These are phyloP conservation scores for Westerdykella sp. DNA, from an alignment of 2,329 filamentous ascomycete genomes.

Conservation along the genomic window DNA sequence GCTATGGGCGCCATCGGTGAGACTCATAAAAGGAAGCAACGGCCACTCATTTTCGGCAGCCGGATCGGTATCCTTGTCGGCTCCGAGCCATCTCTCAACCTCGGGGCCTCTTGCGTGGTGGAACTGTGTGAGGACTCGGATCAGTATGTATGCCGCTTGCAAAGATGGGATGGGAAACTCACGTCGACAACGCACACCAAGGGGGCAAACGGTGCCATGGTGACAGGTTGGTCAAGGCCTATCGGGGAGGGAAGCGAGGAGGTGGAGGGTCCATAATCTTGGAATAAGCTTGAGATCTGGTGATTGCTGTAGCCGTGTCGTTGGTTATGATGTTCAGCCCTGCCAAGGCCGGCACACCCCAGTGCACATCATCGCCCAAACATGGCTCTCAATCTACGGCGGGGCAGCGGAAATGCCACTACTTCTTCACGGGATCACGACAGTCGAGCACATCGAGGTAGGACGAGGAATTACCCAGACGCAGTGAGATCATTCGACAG, in stretches of 20 bases:
- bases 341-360: not conserved
- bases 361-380: not conserved
- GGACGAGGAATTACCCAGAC: too few species aligned
- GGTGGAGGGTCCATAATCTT: too few species aligned
- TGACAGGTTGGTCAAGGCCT: conserved; percentile 1
- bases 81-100: conserved; percentile 86
- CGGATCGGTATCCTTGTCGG: conserved; percentile 67
- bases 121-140: conserved; percentile 24
- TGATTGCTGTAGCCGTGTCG: not conserved
- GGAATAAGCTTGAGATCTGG: not conserved
- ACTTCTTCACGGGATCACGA: too few species aligned
- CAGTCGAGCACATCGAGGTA: too few species aligned
- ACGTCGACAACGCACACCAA: conserved; percentile 47
- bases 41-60: conserved; percentile 82
- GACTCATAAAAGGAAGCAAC: conserved; percentile 89
- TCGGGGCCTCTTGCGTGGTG: conserved; percentile 69
- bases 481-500: too few species aligned
- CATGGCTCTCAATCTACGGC: not conserved
- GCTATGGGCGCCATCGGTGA: conserved; percentile 81
- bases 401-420: too few species aligned
- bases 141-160: not conserved
- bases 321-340: not conserved
- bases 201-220: conserved; percentile 36
- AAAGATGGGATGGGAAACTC: not conserved
- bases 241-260: not conserved